Evolutionary conservation across 164 flowering plant species (phyloP).

Genomic region (Stephania yunnanensis): DNA sequence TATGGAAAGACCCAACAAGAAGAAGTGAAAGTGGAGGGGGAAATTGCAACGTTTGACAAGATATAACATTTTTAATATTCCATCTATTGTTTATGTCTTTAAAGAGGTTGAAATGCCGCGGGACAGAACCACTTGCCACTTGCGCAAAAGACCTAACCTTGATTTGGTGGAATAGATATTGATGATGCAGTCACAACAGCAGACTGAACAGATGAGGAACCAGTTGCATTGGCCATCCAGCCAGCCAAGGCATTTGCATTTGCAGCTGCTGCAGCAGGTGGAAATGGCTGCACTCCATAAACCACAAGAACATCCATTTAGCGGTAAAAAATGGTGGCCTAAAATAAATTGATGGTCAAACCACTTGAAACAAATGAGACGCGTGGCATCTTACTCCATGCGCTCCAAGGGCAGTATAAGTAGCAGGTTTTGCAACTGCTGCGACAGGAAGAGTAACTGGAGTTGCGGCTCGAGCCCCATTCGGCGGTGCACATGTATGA

Average conservation of each 20-base stretch:
- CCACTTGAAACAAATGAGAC: slow-evolving; percentile 7
- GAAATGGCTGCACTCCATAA: slow-evolving; percentile 54
- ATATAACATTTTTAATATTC: neutral
- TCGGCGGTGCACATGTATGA: slow-evolving; percentile 72
- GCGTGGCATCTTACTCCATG: slow-evolving; percentile 55
- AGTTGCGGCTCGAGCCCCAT: slow-evolving; percentile 68
- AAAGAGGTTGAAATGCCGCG: neutral
- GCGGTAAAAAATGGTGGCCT: neutral
- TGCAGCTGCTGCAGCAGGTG: slow-evolving; percentile 45
- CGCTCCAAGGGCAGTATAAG: slow-evolving; percentile 58
- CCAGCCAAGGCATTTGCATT: slow-evolving; percentile 70
- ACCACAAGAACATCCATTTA: neutral
- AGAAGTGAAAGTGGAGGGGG: neutral
- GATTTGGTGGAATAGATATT: slow-evolving; percentile 59
- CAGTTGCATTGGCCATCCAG: slow-evolving; percentile 88
- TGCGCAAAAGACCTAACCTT: slow-evolving; percentile 36
- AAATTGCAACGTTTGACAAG: neutral
- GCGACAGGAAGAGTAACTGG: slow-evolving; percentile 69
- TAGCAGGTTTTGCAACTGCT: slow-evolving; percentile 62
- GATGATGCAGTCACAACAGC: slow-evolving; percentile 77
- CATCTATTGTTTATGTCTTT: neutral
- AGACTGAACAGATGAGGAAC: slow-evolving; percentile 77
- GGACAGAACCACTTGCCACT: neutral
- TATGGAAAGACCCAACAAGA: neutral
- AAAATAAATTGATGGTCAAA: neutral